phyloP scores from a whole-genome alignment of 2,329 filamentous ascomycete species.

The Atkinsonella texensis region DNA sequence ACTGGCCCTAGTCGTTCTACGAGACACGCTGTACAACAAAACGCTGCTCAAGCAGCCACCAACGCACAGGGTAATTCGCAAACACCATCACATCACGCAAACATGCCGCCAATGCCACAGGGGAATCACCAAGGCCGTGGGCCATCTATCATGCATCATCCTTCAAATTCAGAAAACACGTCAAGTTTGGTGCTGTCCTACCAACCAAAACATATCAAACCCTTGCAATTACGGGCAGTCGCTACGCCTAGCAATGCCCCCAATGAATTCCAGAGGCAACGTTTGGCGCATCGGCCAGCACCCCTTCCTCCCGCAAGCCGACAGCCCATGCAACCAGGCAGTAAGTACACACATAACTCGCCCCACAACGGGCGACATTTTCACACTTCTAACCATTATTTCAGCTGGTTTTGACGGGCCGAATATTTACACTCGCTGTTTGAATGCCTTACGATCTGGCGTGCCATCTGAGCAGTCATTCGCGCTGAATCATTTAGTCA shows the following conservation, averaged over 20 bases:
- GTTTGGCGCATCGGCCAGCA: slow-evolving; percentile 30
- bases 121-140: slow-evolving; percentile 23
- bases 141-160: slow-evolving; percentile 36
- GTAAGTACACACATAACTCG: slow-evolving; percentile 32
- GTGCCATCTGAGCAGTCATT: slow-evolving; percentile 80
- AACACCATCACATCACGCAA: slow-evolving; percentile 21
- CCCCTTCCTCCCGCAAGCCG: slow-evolving; percentile 20
- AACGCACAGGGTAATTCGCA: slow-evolving; percentile 15
- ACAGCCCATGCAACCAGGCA: slow-evolving; percentile 46
- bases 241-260: slow-evolving; percentile 65
- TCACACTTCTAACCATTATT: slow-evolving; percentile 7
- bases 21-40: slow-evolving; percentile 42
- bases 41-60: slow-evolving; percentile 19
- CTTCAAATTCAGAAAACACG: slow-evolving; percentile 41
- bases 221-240: slow-evolving; percentile 58
- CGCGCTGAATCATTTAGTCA: slow-evolving; percentile 83
- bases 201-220: slow-evolving; percentile 52
- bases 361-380: background rate
- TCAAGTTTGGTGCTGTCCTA: slow-evolving; percentile 55
- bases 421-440: slow-evolving; percentile 83
- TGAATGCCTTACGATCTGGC: slow-evolving; percentile 70
- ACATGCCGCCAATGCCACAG: slow-evolving; percentile 19
- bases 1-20: slow-evolving; percentile 51
- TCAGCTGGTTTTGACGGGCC: slow-evolving; percentile 56
- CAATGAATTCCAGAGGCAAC: slow-evolving; percentile 40